A percentile compares a stretch with the other conserved stretches of the same genome.
Conservation (phyloP, 2,329 filamentous ascomycete genomes). For the Gaeumannomyces tritici region DNA sequence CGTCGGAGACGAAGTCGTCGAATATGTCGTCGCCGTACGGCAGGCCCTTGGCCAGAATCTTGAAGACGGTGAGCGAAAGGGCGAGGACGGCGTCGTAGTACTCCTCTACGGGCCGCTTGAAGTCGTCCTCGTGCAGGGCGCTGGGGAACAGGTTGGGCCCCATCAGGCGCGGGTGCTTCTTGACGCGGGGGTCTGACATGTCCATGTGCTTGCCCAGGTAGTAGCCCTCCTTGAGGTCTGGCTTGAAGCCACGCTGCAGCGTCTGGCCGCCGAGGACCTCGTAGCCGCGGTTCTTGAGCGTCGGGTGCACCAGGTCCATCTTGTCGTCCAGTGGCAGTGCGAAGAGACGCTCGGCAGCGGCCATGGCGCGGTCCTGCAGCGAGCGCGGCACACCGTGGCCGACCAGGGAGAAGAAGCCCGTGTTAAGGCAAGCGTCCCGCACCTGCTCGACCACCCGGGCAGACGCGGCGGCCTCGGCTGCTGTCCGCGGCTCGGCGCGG, state of each 20-base stretch:
- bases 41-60: slow-evolving; percentile 30
- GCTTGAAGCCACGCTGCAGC: slow-evolving; percentile 30
- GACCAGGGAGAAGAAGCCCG: slow-evolving; percentile 19
- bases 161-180: slow-evolving; percentile 29
- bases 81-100: slow-evolving; percentile 29
- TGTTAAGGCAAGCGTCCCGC: slow-evolving; percentile 19
- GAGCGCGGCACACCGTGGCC: slow-evolving; percentile 15
- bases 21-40: slow-evolving; percentile 30
- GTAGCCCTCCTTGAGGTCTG: slow-evolving; percentile 38
- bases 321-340: slow-evolving; percentile 34
- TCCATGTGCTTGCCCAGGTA: slow-evolving; percentile 29
- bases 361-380: slow-evolving; percentile 12
- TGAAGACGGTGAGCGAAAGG: slow-evolving; percentile 29
- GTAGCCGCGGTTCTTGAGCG: slow-evolving; percentile 33
- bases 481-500: slow-evolving; percentile 17
- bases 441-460: slow-evolving; percentile 19
- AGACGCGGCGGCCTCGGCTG: slow-evolving; percentile 12
- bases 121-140: slow-evolving; percentile 14
- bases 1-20: slow-evolving; percentile 27
- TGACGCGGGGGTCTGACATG: slow-evolving; percentile 12
- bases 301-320: slow-evolving; percentile 21
- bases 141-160: slow-evolving; percentile 27
- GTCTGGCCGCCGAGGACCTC: slow-evolving; percentile 36
- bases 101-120: slow-evolving; percentile 26
- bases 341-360: slow-evolving; percentile 33